A percentile compares a stretch with the other conserved stretches of the same genome.
phyloP scores from a whole-genome alignment of 352 stramenopile genomes.

The Elongisporangium undulatum region DNA sequence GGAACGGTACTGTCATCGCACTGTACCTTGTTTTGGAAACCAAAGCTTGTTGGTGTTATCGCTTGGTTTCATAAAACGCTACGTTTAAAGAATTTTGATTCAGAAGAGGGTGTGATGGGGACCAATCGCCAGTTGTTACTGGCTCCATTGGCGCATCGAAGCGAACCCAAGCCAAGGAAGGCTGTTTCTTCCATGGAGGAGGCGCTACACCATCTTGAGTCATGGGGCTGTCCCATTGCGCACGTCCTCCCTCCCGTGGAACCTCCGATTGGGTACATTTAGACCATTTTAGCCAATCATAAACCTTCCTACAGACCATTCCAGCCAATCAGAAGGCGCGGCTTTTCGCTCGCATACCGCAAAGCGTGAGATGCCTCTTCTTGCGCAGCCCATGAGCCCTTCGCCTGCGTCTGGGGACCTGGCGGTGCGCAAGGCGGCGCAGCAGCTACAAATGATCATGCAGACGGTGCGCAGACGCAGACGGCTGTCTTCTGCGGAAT shows the following conservation, averaged over 20 bases:
- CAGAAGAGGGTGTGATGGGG: neutral
- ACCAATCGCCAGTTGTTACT: neutral
- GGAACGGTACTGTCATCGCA: neutral
- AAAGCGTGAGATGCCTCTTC: constrained; percentile 4
- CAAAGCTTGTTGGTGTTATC: too few relatives aligned
- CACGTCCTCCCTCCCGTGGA: neutral
- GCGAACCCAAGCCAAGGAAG: neutral
- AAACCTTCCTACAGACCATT: neutral
- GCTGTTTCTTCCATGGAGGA: neutral
- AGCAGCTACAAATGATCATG: constrained; percentile 54
- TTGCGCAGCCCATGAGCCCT: constrained; percentile 11
- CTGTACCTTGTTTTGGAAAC: neutral
- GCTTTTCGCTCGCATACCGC: neutral
- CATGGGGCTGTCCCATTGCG: neutral
- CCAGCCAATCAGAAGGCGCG: neutral
- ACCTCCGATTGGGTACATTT: neutral
- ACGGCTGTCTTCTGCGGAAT: neutral
- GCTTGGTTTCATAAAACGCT: neutral
- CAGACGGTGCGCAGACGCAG: constrained; percentile 24
- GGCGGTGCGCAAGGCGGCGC: constrained; percentile 37
- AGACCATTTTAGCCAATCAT: neutral
- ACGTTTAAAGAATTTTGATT: neutral
- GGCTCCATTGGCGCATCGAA: neutral
- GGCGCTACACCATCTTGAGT: neutral
- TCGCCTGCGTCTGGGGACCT: neutral